phyloP scores from a whole-genome alignment of 208 protist species.

The Angomonas deanei region DNA sequence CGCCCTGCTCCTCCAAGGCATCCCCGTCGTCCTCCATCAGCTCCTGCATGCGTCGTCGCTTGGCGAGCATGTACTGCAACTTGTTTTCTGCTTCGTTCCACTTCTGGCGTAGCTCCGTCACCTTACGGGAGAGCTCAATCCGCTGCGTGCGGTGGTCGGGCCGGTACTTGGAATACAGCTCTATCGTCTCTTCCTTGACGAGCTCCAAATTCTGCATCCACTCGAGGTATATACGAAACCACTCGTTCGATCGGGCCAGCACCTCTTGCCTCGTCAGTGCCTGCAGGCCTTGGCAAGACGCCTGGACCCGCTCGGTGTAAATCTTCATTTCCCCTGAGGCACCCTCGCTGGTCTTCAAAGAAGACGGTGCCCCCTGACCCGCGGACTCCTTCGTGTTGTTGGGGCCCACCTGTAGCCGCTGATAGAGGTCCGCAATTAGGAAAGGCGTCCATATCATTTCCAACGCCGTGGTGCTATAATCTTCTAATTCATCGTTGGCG shows the following conservation, averaged over 20 bases:
- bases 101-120: conserved; percentile 32
- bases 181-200: conserved; percentile 61
- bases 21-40: conserved; percentile 64
- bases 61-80: conserved; percentile 57
- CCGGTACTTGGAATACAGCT: conserved; percentile 48
- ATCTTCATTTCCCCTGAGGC: background rate
- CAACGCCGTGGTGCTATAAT: conserved; percentile 73
- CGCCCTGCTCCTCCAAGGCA: conserved; percentile 40
- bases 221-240: conserved; percentile 68
- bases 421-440: conserved; percentile 77
- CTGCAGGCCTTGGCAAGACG: conserved; percentile 15
- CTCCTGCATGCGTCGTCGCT: conserved; percentile 64
- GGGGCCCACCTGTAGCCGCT: conserved; percentile 51
- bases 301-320: background rate
- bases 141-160: conserved; percentile 70
- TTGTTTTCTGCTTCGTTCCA: conserved; percentile 45
- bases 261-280: conserved; percentile 56
- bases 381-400: background rate
- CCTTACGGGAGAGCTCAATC: conserved; percentile 62
- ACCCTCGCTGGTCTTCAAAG: background rate
- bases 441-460: conserved; percentile 84
- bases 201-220: conserved; percentile 67
- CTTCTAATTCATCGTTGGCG: conserved; percentile 74
- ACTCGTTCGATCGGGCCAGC: conserved; percentile 54
- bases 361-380: background rate